These are phyloP conservation scores for Symbiodinium pilosum DNA, from an alignment of 73 alveolate genomes.

Conservation along the genomic window DNA sequence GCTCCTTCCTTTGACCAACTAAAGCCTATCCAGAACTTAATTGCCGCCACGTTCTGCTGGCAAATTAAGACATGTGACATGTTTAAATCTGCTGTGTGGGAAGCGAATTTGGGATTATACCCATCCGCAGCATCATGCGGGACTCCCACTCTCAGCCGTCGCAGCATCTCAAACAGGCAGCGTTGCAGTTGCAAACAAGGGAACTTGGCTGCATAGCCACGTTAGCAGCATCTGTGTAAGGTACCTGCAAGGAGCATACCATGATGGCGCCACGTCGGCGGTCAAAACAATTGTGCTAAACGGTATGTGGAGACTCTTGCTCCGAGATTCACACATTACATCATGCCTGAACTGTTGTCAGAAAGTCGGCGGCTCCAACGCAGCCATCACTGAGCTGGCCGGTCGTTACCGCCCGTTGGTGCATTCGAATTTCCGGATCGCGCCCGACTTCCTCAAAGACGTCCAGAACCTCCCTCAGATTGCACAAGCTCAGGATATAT, in stretches of 20 bases:
- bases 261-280: too few relatives aligned
- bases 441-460: not conserved
- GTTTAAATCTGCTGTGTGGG: not conserved
- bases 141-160: not conserved
- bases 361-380: not conserved
- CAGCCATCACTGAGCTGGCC: conserved; percentile 21
- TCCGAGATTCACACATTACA: not conserved
- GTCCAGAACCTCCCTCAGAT: conserved; percentile 5
- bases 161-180: too few relatives aligned
- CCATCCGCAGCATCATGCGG: not conserved
- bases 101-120: not conserved
- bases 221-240: not conserved
- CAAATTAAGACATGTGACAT: not conserved
- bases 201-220: too few relatives aligned
- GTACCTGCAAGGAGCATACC: too few relatives aligned
- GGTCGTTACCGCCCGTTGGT: not conserved
- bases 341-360: conserved; percentile 9
- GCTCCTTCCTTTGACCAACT: not conserved
- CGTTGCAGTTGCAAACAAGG: too few relatives aligned
- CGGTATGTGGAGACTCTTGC: not conserved
- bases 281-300: not conserved
- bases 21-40: not conserved
- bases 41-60: not conserved
- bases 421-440: not conserved
- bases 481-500: too few relatives aligned